Percentiles rank a stretch among this genome's conserved stretches.
phyloP scores from a whole-genome alignment of 495 filamentous ascomycete species.

The Pseudotulostoma volvatum region DNA sequence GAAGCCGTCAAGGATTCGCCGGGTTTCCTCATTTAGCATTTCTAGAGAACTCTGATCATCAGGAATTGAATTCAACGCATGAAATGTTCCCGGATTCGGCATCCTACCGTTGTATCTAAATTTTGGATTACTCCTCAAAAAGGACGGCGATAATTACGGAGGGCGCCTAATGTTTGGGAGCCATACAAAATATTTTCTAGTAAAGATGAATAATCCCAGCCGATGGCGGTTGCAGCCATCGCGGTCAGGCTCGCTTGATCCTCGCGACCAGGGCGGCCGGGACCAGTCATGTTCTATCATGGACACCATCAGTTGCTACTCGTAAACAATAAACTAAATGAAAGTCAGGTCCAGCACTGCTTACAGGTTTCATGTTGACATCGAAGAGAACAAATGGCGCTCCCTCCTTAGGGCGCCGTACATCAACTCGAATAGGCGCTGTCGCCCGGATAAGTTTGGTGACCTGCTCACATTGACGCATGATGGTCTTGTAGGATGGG shows the following conservation, averaged over 20 bases:
- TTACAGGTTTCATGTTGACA: conserved; percentile 28
- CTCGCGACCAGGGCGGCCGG: conserved; percentile 16
- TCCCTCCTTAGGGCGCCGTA: conserved; percentile 11
- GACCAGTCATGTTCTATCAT: conserved; percentile 22
- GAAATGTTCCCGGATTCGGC: too few relatives aligned
- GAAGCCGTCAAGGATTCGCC: too few relatives aligned
- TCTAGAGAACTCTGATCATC: too few relatives aligned
- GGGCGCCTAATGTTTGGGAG: conserved; percentile 5
- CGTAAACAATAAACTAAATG: too few relatives aligned
- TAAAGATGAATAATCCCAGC: conserved; percentile 13
- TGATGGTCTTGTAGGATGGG: conserved; percentile 7
- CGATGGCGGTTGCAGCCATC: conserved; percentile 12
- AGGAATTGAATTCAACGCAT: too few relatives aligned
- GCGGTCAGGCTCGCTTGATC: conserved; percentile 16
- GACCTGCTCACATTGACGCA: conserved; percentile 16
- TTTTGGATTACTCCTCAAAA: too few relatives aligned
- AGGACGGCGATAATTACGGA: conserved; percentile 10
- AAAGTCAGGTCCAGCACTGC: conserved; percentile 4
- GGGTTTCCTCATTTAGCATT: too few relatives aligned
- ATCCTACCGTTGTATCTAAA: too few relatives aligned
- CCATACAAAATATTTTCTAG: conserved; percentile 10
- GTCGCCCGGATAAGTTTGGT: conserved; percentile 16
- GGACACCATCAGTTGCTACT: too few relatives aligned
- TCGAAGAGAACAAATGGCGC: conserved; percentile 24
- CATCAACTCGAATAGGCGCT: conserved; percentile 21